phyloP scores from a whole-genome alignment of 1,139 yeast species.

The Saccharomyces hybrid region DNA sequence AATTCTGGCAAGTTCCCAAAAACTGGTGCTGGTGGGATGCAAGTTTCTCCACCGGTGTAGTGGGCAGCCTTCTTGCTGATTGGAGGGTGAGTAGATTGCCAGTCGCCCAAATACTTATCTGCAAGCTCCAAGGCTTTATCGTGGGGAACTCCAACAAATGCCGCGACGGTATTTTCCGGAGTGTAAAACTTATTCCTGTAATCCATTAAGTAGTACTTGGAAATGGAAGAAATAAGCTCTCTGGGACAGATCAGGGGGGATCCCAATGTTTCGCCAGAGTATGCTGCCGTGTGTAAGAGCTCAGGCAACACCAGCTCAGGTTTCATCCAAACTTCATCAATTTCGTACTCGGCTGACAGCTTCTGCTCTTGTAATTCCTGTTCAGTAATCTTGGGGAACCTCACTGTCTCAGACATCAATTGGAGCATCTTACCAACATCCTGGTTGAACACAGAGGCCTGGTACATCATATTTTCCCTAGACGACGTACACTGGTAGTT shows the following conservation, averaged over 20 bases:
- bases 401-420: slow-evolving; percentile 69
- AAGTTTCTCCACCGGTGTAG: slow-evolving; percentile 72
- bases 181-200: slow-evolving; percentile 65
- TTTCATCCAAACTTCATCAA: slow-evolving; percentile 70
- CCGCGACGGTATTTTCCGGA: slow-evolving; percentile 79
- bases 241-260: slow-evolving; percentile 78
- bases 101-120: slow-evolving; percentile 55
- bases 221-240: slow-evolving; percentile 53
- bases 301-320: slow-evolving; percentile 89
- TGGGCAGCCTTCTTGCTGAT: slow-evolving; percentile 40
- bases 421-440: slow-evolving; percentile 81
- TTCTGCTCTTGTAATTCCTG: slow-evolving; percentile 71
- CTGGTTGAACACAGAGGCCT: slow-evolving; percentile 84
- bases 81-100: slow-evolving; percentile 36
- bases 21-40: slow-evolving; percentile 62
- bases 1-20: slow-evolving; percentile 72
- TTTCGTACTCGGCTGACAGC: slow-evolving; percentile 71
- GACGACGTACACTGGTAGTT: slow-evolving; percentile 92
- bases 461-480: slow-evolving; percentile 86
- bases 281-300: slow-evolving; percentile 77
- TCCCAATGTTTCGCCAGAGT: slow-evolving; percentile 65
- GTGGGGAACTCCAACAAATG: slow-evolving; percentile 82
- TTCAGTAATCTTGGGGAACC: slow-evolving; percentile 58
- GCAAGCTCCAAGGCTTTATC: slow-evolving; percentile 61
- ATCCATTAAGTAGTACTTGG: slow-evolving; percentile 45